Conservation (phyloP, 768 basidiomycete species). For the Thelephora aurantiotincta region DNA sequence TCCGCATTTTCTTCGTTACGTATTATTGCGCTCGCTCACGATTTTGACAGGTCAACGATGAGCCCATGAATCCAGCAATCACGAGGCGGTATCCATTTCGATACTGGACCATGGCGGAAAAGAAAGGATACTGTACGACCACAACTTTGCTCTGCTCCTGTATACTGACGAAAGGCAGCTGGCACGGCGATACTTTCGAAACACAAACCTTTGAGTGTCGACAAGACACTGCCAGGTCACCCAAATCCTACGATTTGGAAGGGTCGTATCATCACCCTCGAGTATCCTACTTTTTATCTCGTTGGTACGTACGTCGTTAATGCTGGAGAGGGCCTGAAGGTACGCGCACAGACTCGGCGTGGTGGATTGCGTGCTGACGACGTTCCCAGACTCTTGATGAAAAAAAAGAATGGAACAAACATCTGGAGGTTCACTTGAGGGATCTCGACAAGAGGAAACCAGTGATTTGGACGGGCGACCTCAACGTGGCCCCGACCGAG, state of each 20-base stretch:
- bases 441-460: conserved; percentile 66
- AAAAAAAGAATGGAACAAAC: conserved; percentile 68
- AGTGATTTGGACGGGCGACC: conserved; percentile 79
- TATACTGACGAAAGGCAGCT: conserved; percentile 26
- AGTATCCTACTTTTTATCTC: conserved; percentile 56
- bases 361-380: neutral
- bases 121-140: conserved; percentile 59
- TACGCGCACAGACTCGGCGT: conserved; percentile 9
- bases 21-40: neutral
- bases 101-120: conserved; percentile 65
- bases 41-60: conserved; percentile 47
- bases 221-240: conserved; percentile 60
- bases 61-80: conserved; percentile 44
- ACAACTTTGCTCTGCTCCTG: neutral
- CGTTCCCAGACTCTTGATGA: conserved; percentile 47
- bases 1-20: conserved; percentile 10
- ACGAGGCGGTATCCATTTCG: conserved; percentile 49
- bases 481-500: conserved; percentile 76
- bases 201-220: conserved; percentile 49
- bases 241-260: conserved; percentile 49
- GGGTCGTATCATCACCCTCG: conserved; percentile 72
- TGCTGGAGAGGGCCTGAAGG: conserved; percentile 68
- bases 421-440: conserved; percentile 63
- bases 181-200: conserved; percentile 78
- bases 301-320: conserved; percentile 79